These are phyloP conservation scores for Aspergillus sp. DNA, from an alignment of 2,329 filamentous ascomycete species.

Conservation along the genomic window DNA sequence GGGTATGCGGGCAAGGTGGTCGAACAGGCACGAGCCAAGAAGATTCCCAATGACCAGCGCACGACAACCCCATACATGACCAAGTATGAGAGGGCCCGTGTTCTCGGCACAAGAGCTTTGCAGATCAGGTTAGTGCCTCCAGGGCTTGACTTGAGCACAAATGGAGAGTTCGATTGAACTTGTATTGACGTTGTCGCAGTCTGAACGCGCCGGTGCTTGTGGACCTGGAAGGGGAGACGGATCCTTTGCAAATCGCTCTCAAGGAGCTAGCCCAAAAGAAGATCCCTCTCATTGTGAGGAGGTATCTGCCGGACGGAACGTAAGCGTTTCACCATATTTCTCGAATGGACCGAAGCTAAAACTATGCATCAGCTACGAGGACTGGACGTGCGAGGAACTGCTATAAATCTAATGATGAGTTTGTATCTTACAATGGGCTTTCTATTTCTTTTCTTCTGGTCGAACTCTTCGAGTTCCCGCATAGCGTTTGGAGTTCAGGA, in stretches of 20 bases:
- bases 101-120: constrained; percentile 87
- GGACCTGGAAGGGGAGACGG: constrained; percentile 95
- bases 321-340: constrained; percentile 52
- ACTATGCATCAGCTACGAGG: constrained; percentile 75
- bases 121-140: constrained; percentile 79
- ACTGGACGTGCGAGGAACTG: constrained; percentile 98
- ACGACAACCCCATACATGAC: constrained; percentile 98
- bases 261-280: constrained; percentile 99
- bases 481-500: constrained; percentile 50
- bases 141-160: not conserved
- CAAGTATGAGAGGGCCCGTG: constrained; percentile 94
- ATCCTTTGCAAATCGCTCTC: constrained; percentile 94
- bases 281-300: constrained; percentile 91
- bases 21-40: constrained; percentile 72
- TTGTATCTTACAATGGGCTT: constrained; percentile 27
- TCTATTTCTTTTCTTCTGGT: constrained; percentile 14
- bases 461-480: constrained; percentile 27
- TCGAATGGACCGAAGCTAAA: not conserved
- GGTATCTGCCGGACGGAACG: constrained; percentile 96
- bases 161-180: not conserved
- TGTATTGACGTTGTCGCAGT: constrained; percentile 53
- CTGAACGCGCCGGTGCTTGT: constrained; percentile 98
- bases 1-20: constrained; percentile 57
- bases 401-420: constrained; percentile 51
- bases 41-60: constrained; percentile 84